A percentile compares a stretch with the other conserved stretches of the same genome.
Evolutionary conservation across 2,329 filamentous ascomycete species (phyloP).

Genomic region (Fusarium sp.): DNA sequence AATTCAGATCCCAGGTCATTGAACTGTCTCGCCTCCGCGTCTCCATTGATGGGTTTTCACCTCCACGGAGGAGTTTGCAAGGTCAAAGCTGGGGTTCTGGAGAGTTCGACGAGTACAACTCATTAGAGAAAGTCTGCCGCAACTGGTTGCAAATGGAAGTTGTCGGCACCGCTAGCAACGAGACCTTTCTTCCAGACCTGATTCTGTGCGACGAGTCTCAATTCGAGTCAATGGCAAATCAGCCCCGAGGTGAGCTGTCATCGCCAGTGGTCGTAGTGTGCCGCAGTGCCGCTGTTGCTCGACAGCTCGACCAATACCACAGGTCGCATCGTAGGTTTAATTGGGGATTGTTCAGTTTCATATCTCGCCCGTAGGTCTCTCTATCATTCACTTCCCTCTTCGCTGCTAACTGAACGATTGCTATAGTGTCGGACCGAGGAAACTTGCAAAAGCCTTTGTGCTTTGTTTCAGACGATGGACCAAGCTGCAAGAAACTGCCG

Average conservation of each 20-base stretch:
- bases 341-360: conserved; percentile 49
- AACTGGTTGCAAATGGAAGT: conserved; percentile 34
- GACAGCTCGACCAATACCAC: conserved; percentile 35
- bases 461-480: conserved; percentile 47
- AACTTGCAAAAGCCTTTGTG: conserved; percentile 51
- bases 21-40: conserved; percentile 50
- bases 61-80: not conserved
- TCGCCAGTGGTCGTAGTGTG: conserved; percentile 51
- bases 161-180: not conserved
- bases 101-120: conserved; percentile 4
- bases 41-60: conserved; percentile 5
- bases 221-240: not conserved
- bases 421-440: conserved; percentile 53
- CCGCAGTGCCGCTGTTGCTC: conserved; percentile 47
- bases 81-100: conserved; percentile 1
- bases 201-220: conserved; percentile 40
- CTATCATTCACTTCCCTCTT: not conserved
- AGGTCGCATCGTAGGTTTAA: conserved; percentile 31
- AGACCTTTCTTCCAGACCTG: conserved; percentile 43
- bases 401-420: not conserved
- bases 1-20: conserved; percentile 46
- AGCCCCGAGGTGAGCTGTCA: conserved; percentile 4
- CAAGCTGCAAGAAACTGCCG: conserved; percentile 15
- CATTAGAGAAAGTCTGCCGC: conserved; percentile 20
- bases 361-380: conserved; percentile 53